phyloP scores from a whole-genome alignment of 257 asterid species.

The Coffea canephora region DNA sequence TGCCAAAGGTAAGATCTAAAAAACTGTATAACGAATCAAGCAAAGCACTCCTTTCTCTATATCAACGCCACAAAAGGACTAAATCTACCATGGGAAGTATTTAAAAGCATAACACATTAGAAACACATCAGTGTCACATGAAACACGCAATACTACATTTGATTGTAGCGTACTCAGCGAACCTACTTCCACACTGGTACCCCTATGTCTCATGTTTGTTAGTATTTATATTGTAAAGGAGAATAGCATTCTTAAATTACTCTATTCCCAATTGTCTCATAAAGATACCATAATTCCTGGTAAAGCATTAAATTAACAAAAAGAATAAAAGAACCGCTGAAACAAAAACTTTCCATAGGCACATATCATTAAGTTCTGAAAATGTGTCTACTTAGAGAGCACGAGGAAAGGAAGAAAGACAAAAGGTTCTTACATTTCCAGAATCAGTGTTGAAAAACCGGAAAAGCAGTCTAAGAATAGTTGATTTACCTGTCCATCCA shows the following conservation, averaged over 20 bases:
- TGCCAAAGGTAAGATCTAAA: neutral
- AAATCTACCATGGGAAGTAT: conserved; percentile 1
- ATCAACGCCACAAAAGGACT: neutral
- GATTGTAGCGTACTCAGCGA: neutral
- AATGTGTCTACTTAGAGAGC: neutral
- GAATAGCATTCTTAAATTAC: neutral
- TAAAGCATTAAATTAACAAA: neutral
- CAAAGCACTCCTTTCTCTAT: neutral
- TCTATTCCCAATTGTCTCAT: neutral
- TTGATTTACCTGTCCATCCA: conserved; percentile 75
- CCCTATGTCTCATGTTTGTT: neutral
- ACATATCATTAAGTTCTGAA: neutral
- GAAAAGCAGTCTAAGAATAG: conserved; percentile 91
- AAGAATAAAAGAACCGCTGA: neutral
- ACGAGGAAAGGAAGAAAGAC: conserved; percentile 4
- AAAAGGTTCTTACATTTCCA: conserved; percentile 62
- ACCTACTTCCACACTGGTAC: neutral
- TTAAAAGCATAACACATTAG: neutral
- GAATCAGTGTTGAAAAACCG: conserved; percentile 81
- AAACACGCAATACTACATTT: neutral
- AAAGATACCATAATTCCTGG: neutral
- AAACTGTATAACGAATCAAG: neutral
- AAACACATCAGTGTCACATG: neutral
- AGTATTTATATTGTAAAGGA: neutral
- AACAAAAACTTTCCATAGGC: too few relatives aligned